phyloP scores from a whole-genome alignment of 1,284 basidiomycete species.

The Microbotryomycetes sp. region DNA sequence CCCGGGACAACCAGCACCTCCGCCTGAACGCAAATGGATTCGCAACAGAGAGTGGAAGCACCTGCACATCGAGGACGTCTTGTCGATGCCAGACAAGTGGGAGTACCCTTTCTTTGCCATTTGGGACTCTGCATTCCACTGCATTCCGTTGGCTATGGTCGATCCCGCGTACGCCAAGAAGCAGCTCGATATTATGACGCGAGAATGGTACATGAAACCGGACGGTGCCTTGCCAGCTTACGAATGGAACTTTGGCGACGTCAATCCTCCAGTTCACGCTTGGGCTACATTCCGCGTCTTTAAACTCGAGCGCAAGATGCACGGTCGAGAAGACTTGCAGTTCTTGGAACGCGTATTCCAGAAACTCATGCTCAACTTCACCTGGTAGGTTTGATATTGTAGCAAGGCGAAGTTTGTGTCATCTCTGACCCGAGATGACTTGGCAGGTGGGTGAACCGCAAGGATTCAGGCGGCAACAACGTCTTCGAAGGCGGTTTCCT shows the following conservation, averaged over 20 bases:
- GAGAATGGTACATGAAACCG: constrained; percentile 98
- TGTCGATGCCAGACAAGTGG: constrained; percentile 99
- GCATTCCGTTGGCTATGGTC: constrained; percentile 89
- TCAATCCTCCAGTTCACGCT: constrained; percentile 95
- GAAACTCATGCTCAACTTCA: constrained; percentile 92
- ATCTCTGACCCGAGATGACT: background rate
- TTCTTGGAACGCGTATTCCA: constrained; percentile 98
- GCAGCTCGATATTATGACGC: constrained; percentile 87
- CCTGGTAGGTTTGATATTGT: constrained; percentile 54
- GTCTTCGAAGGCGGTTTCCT: constrained; percentile 98
- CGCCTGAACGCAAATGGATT: constrained; percentile 75
- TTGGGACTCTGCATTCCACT: constrained; percentile 71
- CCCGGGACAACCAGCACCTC: constrained; percentile 87
- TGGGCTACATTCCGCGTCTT: constrained; percentile 97
- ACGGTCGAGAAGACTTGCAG: constrained; percentile 77
- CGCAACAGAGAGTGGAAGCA: constrained; percentile 93
- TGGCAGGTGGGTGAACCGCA: constrained; percentile 91
- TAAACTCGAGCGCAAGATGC: constrained; percentile 95
- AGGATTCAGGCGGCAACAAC: constrained; percentile 87
- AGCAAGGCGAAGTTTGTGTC: too few species aligned
- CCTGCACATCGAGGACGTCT: constrained; percentile 86
- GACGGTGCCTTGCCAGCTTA: constrained; percentile 97
- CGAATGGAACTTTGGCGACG: constrained; percentile 97
- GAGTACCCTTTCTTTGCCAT: constrained; percentile 94
- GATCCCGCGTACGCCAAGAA: constrained; percentile 95